A percentile compares a stretch with the other conserved stretches of the same genome.
Evolutionary conservation across 148 eudicot genomes (phyloP).

Genomic region (Silene conica): DNA sequence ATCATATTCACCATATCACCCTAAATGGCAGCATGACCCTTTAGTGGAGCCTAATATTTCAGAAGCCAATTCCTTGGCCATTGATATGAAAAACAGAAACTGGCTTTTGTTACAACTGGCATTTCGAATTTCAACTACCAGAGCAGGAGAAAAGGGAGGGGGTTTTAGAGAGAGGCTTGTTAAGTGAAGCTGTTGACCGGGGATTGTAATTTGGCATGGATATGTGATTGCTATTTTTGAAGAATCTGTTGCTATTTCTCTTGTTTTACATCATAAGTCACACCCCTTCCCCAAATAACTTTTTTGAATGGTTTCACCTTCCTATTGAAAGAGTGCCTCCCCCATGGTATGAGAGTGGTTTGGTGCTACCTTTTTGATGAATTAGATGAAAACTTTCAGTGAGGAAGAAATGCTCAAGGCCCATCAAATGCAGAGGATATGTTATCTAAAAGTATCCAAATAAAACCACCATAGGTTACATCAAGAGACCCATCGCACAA

Average conservation of each 20-base stretch:
- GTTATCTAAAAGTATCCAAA: slow-evolving; percentile 1
- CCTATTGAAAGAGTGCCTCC: background rate
- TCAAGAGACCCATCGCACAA: background rate
- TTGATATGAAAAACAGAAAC: background rate
- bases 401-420: background rate
- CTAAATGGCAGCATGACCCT: background rate
- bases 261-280: too few species aligned
- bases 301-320: background rate
- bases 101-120: background rate
- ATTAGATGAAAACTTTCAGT: background rate
- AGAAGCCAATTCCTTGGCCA: background rate
- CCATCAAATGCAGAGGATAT: background rate
- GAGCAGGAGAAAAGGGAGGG: background rate
- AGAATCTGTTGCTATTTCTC: background rate
- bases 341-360: background rate
- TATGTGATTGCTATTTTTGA: background rate
- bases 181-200: background rate
- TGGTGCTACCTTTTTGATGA: background rate
- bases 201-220: background rate
- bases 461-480: background rate
- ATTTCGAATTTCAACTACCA: background rate
- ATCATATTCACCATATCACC: background rate
- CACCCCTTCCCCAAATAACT: too few species aligned
- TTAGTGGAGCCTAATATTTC: background rate
- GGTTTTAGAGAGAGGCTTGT: background rate